Conservation (phyloP, 306 rosid genomes). For the Purshia tridentata region DNA sequence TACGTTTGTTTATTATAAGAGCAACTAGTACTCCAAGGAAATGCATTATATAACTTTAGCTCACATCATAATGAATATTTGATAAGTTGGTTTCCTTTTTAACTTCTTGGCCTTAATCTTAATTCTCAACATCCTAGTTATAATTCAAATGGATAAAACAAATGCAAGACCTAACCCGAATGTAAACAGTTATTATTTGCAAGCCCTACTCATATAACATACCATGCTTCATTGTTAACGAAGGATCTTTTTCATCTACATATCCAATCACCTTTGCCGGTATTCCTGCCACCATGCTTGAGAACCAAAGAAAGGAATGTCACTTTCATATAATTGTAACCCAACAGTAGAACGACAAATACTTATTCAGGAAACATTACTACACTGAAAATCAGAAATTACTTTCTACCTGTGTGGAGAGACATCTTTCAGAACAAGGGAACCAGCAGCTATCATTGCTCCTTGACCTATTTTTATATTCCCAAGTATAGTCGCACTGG, state of each 20-base stretch:
- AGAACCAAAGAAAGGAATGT: constrained; percentile 16
- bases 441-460: constrained; percentile 86
- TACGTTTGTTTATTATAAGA: too few species aligned
- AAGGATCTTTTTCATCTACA: constrained; percentile 63
- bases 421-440: constrained; percentile 76
- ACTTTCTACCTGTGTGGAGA: constrained; percentile 69
- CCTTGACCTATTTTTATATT: constrained; percentile 82
- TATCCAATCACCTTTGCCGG: constrained; percentile 76
- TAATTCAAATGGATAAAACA: background rate
- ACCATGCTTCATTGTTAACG: constrained; percentile 98
- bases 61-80: background rate
- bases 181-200: background rate
- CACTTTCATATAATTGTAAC: constrained; percentile 14
- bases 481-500: constrained; percentile 82
- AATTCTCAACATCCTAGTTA: background rate
- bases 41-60: background rate
- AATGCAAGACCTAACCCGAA: background rate
- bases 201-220: constrained; percentile 29
- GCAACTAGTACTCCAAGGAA: too few species aligned
- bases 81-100: background rate
- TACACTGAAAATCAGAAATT: background rate
- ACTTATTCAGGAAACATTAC: background rate
- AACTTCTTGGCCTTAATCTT: background rate
- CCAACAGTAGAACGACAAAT: background rate
- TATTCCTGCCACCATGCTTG: constrained; percentile 87